A percentile compares a stretch with the other conserved stretches of the same genome.
These are phyloP conservation scores for Gossypium raimondii DNA, from an alignment of 345 rosid genomes.

Conservation along the genomic window DNA sequence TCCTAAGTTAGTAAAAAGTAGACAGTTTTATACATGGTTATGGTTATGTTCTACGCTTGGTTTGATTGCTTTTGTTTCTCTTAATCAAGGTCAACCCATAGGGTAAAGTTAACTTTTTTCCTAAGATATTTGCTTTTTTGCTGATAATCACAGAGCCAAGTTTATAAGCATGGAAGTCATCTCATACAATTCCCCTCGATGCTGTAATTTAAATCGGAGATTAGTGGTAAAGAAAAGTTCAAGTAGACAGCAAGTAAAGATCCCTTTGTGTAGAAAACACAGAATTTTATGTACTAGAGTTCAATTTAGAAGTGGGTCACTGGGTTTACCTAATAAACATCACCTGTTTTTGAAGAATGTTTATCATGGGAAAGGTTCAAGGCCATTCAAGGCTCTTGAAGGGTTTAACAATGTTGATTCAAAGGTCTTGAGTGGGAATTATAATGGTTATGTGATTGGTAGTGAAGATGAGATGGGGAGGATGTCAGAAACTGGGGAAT, in stretches of 20 bases:
- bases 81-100: background rate
- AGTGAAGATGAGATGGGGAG: conserved; percentile 43
- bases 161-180: conserved; percentile 58
- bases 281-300: conserved; percentile 11
- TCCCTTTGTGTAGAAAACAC: conserved; percentile 13
- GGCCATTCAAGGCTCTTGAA: conserved; percentile 17
- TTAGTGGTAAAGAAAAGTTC: conserved; percentile 23
- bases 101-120: background rate
- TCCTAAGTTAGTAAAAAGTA: background rate
- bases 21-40: background rate
- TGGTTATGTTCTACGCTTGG: background rate
- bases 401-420: conserved; percentile 21
- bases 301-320: conserved; percentile 26
- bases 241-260: conserved; percentile 24
- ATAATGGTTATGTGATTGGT: conserved; percentile 53
- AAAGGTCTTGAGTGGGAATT: conserved; percentile 39
- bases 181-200: conserved; percentile 37
- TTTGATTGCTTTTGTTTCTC: background rate
- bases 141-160: conserved; percentile 1
- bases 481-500: conserved; percentile 31
- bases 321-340: conserved; percentile 13
- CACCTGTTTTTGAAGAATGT: background rate
- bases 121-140: conserved; percentile 13
- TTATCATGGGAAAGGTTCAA: conserved; percentile 19
- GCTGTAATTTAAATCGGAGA: conserved; percentile 33